phyloP scores from a whole-genome alignment of 148 eudicot species.

The Polygonum aviculare region DNA sequence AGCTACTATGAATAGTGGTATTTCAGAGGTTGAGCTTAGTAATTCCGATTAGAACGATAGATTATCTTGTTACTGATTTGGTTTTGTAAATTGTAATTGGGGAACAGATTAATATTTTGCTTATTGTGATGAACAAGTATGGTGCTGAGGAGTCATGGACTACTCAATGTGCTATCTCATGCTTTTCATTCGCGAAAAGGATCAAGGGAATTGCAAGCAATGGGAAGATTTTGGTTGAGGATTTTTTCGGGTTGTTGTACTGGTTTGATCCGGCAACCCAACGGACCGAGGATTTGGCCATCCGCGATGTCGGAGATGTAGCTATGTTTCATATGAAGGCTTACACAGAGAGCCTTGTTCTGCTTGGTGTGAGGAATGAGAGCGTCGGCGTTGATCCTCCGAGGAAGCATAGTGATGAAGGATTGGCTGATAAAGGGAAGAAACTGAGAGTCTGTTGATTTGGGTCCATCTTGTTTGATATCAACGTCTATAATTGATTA shows the following conservation, averaged over 20 bases:
- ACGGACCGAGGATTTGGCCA: slow-evolving; percentile 14
- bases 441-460: neutral
- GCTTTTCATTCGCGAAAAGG: neutral
- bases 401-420: neutral
- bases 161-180: neutral
- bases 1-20: neutral
- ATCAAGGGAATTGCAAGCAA: slow-evolving; percentile 20
- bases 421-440: neutral
- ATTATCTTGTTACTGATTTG: neutral
- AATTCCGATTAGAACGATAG: neutral
- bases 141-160: slow-evolving; percentile 9
- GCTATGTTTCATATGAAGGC: slow-evolving; percentile 16
- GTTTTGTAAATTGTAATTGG: neutral
- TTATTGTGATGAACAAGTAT: slow-evolving; percentile 16
- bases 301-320: slow-evolving; percentile 12
- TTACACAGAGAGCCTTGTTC: slow-evolving; percentile 27
- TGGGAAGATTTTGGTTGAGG: slow-evolving; percentile 17
- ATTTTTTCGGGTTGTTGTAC: slow-evolving; percentile 6
- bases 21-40: neutral
- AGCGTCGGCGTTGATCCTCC: neutral
- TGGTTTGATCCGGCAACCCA: slow-evolving; percentile 17
- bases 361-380: slow-evolving; percentile 13
- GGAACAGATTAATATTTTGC: neutral
- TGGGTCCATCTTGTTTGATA: neutral
- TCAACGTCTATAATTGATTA: neutral